Evolutionary conservation across 257 asterid species (phyloP).

Genomic region (Primulina eburnea): DNA sequence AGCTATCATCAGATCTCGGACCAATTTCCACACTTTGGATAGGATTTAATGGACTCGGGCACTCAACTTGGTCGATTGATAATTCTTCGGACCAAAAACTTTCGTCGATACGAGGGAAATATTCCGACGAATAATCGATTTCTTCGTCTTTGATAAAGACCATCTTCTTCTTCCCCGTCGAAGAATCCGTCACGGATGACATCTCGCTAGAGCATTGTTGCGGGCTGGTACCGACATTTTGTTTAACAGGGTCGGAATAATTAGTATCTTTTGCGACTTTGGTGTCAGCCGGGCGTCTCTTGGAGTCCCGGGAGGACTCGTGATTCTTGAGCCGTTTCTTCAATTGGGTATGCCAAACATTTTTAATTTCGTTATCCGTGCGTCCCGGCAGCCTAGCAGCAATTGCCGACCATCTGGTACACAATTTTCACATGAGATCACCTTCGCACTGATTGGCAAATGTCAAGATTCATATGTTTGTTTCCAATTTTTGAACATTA

Average conservation of each 20-base stretch:
- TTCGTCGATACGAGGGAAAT: slow-evolving; percentile 54
- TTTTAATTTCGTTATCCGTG: slow-evolving; percentile 87
- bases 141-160: slow-evolving; percentile 36
- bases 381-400: slow-evolving; percentile 85
- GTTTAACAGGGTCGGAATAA: not conserved
- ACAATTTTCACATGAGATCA: not conserved
- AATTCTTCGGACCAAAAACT: slow-evolving; percentile 65
- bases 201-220: slow-evolving; percentile 53
- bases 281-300: slow-evolving; percentile 31
- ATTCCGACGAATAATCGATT: slow-evolving; percentile 42
- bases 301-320: slow-evolving; percentile 37
- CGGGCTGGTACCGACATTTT: slow-evolving; percentile 28
- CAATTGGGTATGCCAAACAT: slow-evolving; percentile 85
- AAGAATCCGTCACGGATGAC: slow-evolving; percentile 55
- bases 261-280: slow-evolving; percentile 20
- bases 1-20: slow-evolving; percentile 40
- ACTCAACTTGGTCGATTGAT: slow-evolving; percentile 18
- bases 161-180: slow-evolving; percentile 6
- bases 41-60: slow-evolving; percentile 20
- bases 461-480: no score
- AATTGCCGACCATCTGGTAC: slow-evolving; percentile 78
- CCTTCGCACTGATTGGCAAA: no score
- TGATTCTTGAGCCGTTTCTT: slow-evolving; percentile 55
- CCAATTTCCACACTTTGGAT: slow-evolving; percentile 23
- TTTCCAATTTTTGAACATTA: no score